Conservation (phyloP, 2,329 filamentous ascomycete species). For the Phialophora verrucosa region DNA sequence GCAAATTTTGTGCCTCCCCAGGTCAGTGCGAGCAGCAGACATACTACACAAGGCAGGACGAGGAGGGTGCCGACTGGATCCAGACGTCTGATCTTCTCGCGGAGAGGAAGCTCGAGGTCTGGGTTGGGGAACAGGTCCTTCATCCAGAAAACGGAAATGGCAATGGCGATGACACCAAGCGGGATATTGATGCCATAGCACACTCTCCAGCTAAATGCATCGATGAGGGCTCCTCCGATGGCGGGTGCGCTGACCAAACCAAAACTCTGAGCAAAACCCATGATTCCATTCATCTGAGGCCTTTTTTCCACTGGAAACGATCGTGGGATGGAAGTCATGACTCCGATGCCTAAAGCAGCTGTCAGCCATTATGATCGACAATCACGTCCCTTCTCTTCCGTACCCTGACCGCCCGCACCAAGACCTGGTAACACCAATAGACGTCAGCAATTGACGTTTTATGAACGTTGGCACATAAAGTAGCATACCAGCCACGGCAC, state of each 20-base stretch:
- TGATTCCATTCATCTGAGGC: conserved; percentile 40
- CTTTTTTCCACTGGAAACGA: conserved; percentile 41
- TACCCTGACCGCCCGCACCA: conserved; percentile 33
- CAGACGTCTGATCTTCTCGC: conserved; percentile 42
- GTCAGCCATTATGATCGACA: not conserved
- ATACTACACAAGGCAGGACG: conserved; percentile 44
- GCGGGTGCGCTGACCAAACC: conserved; percentile 42
- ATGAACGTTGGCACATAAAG: not conserved
- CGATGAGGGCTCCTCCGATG: conserved; percentile 46
- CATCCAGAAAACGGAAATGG: conserved; percentile 41
- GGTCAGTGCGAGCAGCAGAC: conserved; percentile 41
- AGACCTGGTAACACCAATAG: conserved; percentile 36
- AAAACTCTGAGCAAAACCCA: conserved; percentile 40
- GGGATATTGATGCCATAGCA: conserved; percentile 54
- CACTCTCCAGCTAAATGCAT: conserved; percentile 46
- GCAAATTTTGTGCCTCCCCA: conserved; percentile 47
- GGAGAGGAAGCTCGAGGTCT: conserved; percentile 32
- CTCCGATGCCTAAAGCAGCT: conserved; percentile 31
- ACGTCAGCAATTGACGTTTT: not conserved
- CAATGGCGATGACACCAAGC: conserved; percentile 45
- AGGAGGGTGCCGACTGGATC: conserved; percentile 45
- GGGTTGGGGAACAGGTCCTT: conserved; percentile 29
- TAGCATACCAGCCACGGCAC: conserved; percentile 1
- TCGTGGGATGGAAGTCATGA: conserved; percentile 34
- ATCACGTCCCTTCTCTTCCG: not conserved